phyloP scores from a whole-genome alignment of 73 alveolate species.

The Paramecium caudatum region DNA sequence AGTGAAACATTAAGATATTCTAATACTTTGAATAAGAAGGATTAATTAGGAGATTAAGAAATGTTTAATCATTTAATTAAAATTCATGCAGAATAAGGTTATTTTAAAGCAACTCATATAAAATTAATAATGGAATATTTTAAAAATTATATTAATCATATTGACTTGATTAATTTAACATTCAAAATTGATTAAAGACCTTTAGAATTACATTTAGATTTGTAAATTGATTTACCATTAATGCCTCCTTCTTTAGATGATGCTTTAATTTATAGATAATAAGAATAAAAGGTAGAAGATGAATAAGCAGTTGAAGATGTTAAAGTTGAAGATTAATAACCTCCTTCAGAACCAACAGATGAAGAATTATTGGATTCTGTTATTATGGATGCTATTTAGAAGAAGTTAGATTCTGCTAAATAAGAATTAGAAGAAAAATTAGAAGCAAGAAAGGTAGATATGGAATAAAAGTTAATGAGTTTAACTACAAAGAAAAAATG shows the following conservation, averaged over 20 bases:
- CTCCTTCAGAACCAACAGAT: constrained; percentile 46
- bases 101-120: neutral
- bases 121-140: neutral
- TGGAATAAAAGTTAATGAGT: constrained; percentile 34
- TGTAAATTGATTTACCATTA: neutral
- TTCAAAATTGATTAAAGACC: constrained; percentile 15
- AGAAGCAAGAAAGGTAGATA: neutral
- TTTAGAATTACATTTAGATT: constrained; percentile 43
- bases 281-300: neutral
- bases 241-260: neutral
- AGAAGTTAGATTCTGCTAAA: neutral
- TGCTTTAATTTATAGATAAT: neutral
- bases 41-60: neutral
- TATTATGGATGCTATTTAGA: neutral
- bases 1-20: neutral
- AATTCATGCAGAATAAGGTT: neutral
- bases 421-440: constrained; percentile 39
- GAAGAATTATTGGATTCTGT: constrained; percentile 47
- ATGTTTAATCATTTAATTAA: neutral
- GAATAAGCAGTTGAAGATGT: neutral
- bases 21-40: neutral
- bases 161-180: neutral
- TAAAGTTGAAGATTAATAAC: neutral
- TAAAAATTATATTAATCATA: neutral
- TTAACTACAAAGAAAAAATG: neutral